These are phyloP conservation scores for Camellia sinensis DNA, from an alignment of 148 eudicot genomes.

Conservation along the genomic window DNA sequence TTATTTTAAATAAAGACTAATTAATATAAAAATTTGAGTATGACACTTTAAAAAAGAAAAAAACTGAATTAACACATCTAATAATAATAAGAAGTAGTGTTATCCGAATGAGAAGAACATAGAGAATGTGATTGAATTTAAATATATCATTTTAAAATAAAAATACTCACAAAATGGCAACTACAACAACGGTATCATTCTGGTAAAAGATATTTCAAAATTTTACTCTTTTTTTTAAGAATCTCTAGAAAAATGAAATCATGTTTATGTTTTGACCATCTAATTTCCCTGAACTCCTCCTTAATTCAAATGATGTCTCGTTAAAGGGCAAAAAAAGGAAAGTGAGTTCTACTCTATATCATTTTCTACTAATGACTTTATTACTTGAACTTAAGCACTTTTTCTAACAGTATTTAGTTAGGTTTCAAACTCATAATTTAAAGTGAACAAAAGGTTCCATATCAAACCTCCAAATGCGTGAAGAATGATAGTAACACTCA, in stretches of 20 bases:
- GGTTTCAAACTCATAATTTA: background rate
- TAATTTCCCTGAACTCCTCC: background rate
- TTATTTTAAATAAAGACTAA: too few relatives aligned
- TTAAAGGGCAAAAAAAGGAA: background rate
- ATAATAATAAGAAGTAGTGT: too few relatives aligned
- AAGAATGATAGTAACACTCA: background rate
- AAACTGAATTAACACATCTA: too few relatives aligned
- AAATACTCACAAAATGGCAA: too few relatives aligned
- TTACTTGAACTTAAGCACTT: background rate
- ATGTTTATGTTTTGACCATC: background rate
- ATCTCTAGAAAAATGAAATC: background rate
- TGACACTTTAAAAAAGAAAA: too few relatives aligned
- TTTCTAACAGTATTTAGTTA: background rate
- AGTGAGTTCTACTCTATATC: background rate
- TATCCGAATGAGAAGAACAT: too few relatives aligned
- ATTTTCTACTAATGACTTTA: background rate
- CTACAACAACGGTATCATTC: too few relatives aligned
- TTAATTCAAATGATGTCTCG: background rate
- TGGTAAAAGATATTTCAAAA: too few relatives aligned
- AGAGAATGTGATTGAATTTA: too few relatives aligned
- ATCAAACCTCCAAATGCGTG: slow-evolving; percentile 6
- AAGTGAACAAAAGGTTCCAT: background rate
- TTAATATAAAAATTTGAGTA: too few relatives aligned
- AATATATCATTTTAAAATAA: too few relatives aligned
- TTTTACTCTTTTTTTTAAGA: too few relatives aligned